Base-by-base conservation (phyloP, 192 early-diverging fungal genomes). In the Pilobolus umbonatus region DNA sequence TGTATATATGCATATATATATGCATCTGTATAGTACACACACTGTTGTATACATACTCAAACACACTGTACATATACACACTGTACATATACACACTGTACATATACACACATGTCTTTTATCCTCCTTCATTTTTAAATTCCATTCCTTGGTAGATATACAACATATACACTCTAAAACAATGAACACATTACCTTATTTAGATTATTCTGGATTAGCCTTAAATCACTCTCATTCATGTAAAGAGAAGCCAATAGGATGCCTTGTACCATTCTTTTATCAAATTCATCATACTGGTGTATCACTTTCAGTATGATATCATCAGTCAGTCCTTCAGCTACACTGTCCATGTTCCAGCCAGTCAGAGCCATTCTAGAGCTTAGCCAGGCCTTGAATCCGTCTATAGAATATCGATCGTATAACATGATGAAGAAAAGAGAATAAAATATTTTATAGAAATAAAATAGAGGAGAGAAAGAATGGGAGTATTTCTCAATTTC, bases 221-320 rank as follows among this genome's bases (percentile, higher is more conserved):
- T 31, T n/a, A 62, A 39, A 14, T 68, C 55, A 1, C 39, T 55
- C 40, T 62, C 62, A 17, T 40, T 55, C 17, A 68, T 51, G 43
- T 57, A 62, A 19, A 68, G 17, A n/a, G 56, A 28, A 2, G 67
- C 35, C 19, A 68, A 68, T 9, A 68, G 48, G 36, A 68, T 52
- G 12, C 60, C 67, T n/a, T 62, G 55, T 44, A 42, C 51, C 17
- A 47, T 68, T 38, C 35, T 46, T 29, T 45, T 57, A 31, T 56
- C 40, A 48, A 57, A 68, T n/a, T 39, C 46, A 5, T 55, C 2
- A 28, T 52, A 68, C 6, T 68, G 60, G 1, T 30, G 44, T 15
- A 40, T 24, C 19, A 68, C 45, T 0, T 45, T 52, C 14, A 28
- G 28, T 28, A 68, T 49, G 4, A 58, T 28, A n/a, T 68, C 67